Evolutionary conservation across 1,139 yeast genomes (phyloP), one percentile per base, ranked within the genome.

Genomic region (Nakaseomyces bracarensis): DNA sequence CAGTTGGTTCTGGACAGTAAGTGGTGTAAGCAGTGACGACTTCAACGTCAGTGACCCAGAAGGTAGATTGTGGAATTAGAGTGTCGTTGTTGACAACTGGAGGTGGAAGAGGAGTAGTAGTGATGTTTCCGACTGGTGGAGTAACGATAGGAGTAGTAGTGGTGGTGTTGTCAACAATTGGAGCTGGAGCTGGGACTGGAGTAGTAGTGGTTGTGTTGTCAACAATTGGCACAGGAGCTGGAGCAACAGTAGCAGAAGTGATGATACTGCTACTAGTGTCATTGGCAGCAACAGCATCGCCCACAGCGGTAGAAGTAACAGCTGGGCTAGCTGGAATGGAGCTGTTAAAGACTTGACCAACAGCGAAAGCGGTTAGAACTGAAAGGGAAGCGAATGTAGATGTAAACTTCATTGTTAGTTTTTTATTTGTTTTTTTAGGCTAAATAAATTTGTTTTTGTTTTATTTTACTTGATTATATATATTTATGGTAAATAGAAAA

Each of bases 1-100:
- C 65, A 49, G 82, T 77, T 44, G 80, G 59, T 43, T 55, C 65
- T 59, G 80, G 81, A 55, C 81, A 73, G 72, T 72, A 73, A 47
- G 80, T 73, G 58, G 75, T 69, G 67, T 29, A 41, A 14, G 26
- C 36, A 18, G 44, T 42, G 20, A 42, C 36, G 11, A 38, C 30
- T 27, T 34, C 29, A 4, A 14, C 15, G 11, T 30, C 42, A 4
- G 38, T 41, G 14, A 23, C 34, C 18, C 15, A 23, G 21, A 8
- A 31, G 20, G 43, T 41, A 15, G 46, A 30, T 15, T 27, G 23
- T 14, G 21, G 23, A 28, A 18, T 8, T 6, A 18, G 4, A 7
- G 29, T 18, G 15, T 9, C n/a, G 34, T 16, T 15, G 36, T 23
- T 35, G 18, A 21, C 25, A 3, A 21, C 21, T n/a, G 18, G 20